phyloP scores from a whole-genome alignment of 176 grass and related monocot species.

The Oropetium thomaeum region DNA sequence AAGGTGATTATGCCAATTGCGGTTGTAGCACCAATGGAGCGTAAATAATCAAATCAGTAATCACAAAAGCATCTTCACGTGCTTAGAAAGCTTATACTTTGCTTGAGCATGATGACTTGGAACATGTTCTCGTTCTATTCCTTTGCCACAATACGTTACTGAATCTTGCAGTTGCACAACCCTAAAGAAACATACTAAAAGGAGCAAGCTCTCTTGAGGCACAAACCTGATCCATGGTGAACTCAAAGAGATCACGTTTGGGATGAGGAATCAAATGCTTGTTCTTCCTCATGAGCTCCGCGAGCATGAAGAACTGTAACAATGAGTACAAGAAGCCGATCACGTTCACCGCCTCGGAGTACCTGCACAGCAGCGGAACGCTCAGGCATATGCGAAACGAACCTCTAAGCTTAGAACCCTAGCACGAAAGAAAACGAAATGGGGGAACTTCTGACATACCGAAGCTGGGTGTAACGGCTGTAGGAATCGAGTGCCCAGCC shows the following conservation, averaged over 20 bases:
- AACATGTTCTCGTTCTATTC: background rate
- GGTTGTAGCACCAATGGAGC: background rate
- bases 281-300: constrained; percentile 40
- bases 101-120: constrained; percentile 27
- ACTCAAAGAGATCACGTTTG: constrained; percentile 67
- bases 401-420: constrained; percentile 9
- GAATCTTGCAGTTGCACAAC: constrained; percentile 35
- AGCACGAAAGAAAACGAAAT: background rate
- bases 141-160: constrained; percentile 17
- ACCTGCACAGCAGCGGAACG: constrained; percentile 35
- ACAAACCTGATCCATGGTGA: constrained; percentile 91
- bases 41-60: constrained; percentile 21
- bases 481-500: constrained; percentile 88
- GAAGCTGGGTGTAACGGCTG: constrained; percentile 70
- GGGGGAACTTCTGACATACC: constrained; percentile 25
- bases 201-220: background rate
- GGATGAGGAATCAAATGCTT: constrained; percentile 62
- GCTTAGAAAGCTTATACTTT: constrained; percentile 33
- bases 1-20: background rate
- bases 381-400: background rate
- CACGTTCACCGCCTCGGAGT: constrained; percentile 82
- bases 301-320: constrained; percentile 55
- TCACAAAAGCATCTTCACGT: constrained; percentile 28
- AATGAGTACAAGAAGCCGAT: constrained; percentile 79
- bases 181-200: constrained; percentile 31